Base-by-base conservation (phyloP, 106 monocot species). In the Dactylorhiza incarnata region DNA sequence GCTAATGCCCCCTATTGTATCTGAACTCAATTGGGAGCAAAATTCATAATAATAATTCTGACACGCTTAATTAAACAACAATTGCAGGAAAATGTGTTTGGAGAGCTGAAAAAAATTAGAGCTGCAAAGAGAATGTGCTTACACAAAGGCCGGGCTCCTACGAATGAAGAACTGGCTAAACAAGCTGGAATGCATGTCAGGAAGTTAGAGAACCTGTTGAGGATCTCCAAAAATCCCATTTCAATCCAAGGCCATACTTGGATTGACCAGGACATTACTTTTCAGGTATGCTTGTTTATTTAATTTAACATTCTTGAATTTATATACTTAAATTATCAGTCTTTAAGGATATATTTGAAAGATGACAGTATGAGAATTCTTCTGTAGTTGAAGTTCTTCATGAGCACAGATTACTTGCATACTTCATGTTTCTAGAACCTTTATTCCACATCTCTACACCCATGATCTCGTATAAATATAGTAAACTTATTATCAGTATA, bases 41-140 rank as follows among this genome's bases (percentile, higher is more conserved):
- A 9, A 20, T 58, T 58, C 58, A 22, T 58, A 5, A 58, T 58
- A 58, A 20, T 20, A 58, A 7, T 58, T 22, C 4, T 58, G 55
- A 55, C n/a, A 3, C 55, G 16, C 55, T 55, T n/a, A 12, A 12
- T 55, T 4, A 20, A 58, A 58, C n/a, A 19, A 58, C 55, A 23
- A 58, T 72, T 76, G 72, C 83, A 95, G 95, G 85, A 88, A 66
- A 90, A 89, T 78, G 85, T 93, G 6, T 90, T 82, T 81, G 88
- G 74, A 37, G 85, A 83, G 77, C 75, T 95, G 75, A 95, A 86
- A 83, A 90, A 75, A 72, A 86, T 95, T 25, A 82, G 76, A 23
- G 51, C 70, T 49, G 85, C 79, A 51, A 95, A 83, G 66, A 83
- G 71, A 74, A 68, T 76, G 19, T 90, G 70, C 77, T 77, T 85